Evolutionary conservation across 345 rosid species (phyloP).

Genomic region (Limnanthes douglasii): DNA sequence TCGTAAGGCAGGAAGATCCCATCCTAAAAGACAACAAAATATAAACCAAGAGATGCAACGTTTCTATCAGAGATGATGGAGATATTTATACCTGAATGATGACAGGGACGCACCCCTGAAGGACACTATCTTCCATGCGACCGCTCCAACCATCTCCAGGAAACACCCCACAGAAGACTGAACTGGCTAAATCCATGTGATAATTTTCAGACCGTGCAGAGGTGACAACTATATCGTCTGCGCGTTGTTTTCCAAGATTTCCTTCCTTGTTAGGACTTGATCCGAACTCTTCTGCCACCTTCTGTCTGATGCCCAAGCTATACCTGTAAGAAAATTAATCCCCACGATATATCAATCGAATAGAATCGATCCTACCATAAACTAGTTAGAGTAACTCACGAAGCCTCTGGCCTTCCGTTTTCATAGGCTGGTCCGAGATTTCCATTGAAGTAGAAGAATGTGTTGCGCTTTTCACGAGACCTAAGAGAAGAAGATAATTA

Average conservation of each 20-base stretch:
- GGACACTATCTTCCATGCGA: slow-evolving; percentile 92
- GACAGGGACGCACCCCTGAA: slow-evolving; percentile 97
- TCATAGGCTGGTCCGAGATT: slow-evolving; percentile 87
- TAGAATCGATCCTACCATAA: slow-evolving; percentile 5
- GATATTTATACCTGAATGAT: slow-evolving; percentile 65
- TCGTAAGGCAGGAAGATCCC: slow-evolving; percentile 92
- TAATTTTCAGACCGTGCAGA: slow-evolving; percentile 46
- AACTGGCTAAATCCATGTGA: slow-evolving; percentile 57
- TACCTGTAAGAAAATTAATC: slow-evolving; percentile 52
- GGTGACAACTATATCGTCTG: slow-evolving; percentile 65
- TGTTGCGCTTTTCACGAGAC: slow-evolving; percentile 64
- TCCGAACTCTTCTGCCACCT: slow-evolving; percentile 81
- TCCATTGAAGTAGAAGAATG: slow-evolving; percentile 84
- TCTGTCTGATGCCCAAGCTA: slow-evolving; percentile 97
- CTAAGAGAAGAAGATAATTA: slow-evolving; percentile 18
- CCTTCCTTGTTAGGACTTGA: slow-evolving; percentile 86
- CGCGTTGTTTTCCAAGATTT: slow-evolving; percentile 81
- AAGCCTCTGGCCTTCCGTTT: slow-evolving; percentile 74
- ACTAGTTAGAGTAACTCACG: slow-evolving; percentile 36
- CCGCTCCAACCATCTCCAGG: slow-evolving; percentile 99
- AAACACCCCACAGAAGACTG: slow-evolving; percentile 81
- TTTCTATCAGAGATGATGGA: no score
- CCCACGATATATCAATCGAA: no score
- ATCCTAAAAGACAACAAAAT: slow-evolving; percentile 37
- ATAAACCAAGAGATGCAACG: no score